A percentile compares a stretch with the other conserved stretches of the same genome.
Evolutionary conservation across 2,329 filamentous ascomycete genomes (phyloP).

Genomic region (Fonsecaea pugnacius): DNA sequence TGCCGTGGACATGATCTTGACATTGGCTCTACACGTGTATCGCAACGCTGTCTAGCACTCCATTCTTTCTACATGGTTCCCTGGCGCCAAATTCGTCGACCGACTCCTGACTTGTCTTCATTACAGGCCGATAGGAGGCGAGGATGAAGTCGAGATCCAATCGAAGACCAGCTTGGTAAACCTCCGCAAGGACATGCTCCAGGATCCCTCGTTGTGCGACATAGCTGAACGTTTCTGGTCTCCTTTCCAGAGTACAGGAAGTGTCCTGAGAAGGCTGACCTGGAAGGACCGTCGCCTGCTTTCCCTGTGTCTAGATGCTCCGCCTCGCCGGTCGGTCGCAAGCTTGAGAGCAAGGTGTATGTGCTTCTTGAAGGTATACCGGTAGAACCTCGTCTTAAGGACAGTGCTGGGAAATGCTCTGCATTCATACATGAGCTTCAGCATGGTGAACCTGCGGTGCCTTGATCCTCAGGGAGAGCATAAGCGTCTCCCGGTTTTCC

Average conservation of each 20-base stretch:
- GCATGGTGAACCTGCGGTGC: background rate
- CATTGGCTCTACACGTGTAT: background rate
- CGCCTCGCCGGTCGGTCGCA: background rate
- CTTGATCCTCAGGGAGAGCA: background rate
- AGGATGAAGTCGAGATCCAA: background rate
- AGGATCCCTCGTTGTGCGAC: background rate
- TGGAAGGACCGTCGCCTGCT: background rate
- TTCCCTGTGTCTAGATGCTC: background rate
- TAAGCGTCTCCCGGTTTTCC: background rate
- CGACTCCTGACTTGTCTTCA: background rate
- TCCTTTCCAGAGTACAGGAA: background rate
- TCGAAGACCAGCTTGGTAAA: background rate
- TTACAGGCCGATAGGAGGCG: background rate
- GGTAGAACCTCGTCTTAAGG: background rate
- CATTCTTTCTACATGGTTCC: background rate
- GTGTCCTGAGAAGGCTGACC: background rate
- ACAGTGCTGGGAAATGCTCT: background rate
- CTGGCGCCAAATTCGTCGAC: background rate
- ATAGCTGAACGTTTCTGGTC: background rate
- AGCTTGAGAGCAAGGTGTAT: background rate
- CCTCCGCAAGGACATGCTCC: background rate
- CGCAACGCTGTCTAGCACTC: background rate
- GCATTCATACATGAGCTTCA: background rate
- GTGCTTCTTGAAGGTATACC: background rate
- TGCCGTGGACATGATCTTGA: background rate